Evolutionary conservation across 2,329 filamentous ascomycete genomes (phyloP).

Genomic region (Pseudogymnoascus sp.): DNA sequence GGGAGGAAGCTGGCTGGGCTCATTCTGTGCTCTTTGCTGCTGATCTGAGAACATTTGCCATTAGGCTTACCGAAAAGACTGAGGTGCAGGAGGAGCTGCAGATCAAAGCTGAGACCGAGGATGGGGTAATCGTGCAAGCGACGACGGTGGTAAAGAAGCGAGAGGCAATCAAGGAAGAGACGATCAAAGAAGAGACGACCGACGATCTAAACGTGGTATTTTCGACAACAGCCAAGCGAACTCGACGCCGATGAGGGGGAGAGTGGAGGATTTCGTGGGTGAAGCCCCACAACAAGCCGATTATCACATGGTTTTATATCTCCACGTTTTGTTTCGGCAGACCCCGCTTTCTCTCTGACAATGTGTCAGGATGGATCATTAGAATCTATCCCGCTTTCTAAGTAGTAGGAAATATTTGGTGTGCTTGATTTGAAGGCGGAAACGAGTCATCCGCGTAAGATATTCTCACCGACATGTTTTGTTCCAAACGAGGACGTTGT

Average conservation of each 20-base stretch:
- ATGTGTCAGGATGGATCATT: conserved; percentile 1
- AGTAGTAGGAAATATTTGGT: neutral
- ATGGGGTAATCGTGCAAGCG: conserved; percentile 4
- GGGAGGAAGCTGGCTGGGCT: conserved; percentile 91
- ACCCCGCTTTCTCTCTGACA: conserved; percentile 3
- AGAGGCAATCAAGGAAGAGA: conserved; percentile 8
- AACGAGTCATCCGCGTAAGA: neutral
- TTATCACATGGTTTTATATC: conserved; percentile 5
- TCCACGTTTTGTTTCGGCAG: conserved; percentile 7
- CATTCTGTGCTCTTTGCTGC: conserved; percentile 96
- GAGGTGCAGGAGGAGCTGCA: conserved; percentile 41
- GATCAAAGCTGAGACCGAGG: conserved; percentile 27
- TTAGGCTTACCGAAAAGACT: conserved; percentile 42
- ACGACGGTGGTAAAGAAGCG: conserved; percentile 19
- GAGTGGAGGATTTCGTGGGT: neutral
- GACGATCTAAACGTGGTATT: conserved; percentile 9
- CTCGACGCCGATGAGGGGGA: neutral
- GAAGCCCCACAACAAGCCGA: neutral
- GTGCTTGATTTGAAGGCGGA: conserved; percentile 6
- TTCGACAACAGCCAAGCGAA: conserved; percentile 3
- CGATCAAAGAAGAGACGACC: conserved; percentile 7
- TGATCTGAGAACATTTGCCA: conserved; percentile 78
- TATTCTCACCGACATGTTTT: neutral
- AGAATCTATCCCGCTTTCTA: neutral
- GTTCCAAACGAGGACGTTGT: neutral